Evolutionary conservation across 108 stramenopile species (phyloP), one percentile per base, ranked within the genome.

Genomic region (Cyclotella distinguenda): DNA sequence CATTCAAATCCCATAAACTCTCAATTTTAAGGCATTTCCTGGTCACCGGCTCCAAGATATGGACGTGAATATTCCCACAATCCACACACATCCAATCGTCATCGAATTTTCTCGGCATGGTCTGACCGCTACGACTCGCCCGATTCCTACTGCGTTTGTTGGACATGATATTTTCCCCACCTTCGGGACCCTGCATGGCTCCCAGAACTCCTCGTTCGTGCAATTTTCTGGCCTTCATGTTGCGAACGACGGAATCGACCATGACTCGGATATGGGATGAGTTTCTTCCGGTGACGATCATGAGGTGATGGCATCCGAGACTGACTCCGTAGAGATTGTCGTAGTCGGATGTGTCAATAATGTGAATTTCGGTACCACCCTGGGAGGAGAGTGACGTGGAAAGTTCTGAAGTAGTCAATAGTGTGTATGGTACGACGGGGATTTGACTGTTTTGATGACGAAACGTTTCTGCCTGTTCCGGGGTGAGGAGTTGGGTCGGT

Each of bases 31-130:
- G 45, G 44, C 69, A 65, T 13, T 68, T 35, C 25, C 93, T 69
- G 0, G 88, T 89, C 4, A 22, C 21, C 8, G 55, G 64, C 50
- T 84, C 82, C 60, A 84, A 44, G 15, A 91, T 66, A 50, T 94
- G 90, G 13, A 94, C 88, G 42, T 90, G 77, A 57, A 86, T 87
- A 57, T 90, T 94, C 0, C 72, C 77, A 66, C 90, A 91, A 63
- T 94, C 93, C 13, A 94, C 84, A 2, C 86, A 67, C 36, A 79
- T 77, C 93, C 93, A 94, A 34, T 59, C 63, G 47, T 84, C 78
- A 33, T 84, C 69, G 19, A 74, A 35, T 40, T 52, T 70, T 36
- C 55, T 52, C 0, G 74, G 64, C 18, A 66, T 68, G 3, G 39
- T 43, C 23, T 54, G 60, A 12, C 74, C 74, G 28, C 64, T 63